Conservation (phyloP, 2,329 filamentous ascomycete genomes). For the Aspergillus sp. region DNA sequence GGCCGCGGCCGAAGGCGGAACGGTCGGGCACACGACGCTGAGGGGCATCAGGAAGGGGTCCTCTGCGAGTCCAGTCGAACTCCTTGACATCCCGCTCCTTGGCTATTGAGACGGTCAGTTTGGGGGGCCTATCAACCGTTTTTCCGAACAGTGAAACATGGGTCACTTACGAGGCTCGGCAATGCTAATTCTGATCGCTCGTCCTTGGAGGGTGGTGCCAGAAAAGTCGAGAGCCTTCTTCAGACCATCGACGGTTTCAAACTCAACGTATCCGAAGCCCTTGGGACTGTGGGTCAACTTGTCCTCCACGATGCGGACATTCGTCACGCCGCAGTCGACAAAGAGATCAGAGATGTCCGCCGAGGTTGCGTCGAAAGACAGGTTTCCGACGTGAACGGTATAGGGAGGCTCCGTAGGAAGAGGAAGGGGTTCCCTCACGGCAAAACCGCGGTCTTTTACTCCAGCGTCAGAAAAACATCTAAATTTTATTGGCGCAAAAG, state of each 20-base stretch:
- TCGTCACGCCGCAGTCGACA: constrained; percentile 77
- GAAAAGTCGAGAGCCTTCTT: constrained; percentile 86
- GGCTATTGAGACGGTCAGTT: constrained; percentile 57
- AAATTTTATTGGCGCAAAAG: constrained; percentile 6
- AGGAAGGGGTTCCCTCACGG: constrained; percentile 67
- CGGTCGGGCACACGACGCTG: constrained; percentile 56
- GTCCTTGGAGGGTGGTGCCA: constrained; percentile 78
- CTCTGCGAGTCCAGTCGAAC: constrained; percentile 91
- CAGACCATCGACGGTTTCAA: constrained; percentile 79
- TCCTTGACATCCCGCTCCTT: constrained; percentile 84
- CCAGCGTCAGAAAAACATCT: constrained; percentile 13
- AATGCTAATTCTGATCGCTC: constrained; percentile 89
- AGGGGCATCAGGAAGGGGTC: constrained; percentile 76
- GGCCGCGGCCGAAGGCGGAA: constrained; percentile 56
- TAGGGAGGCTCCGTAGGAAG: constrained; percentile 90
- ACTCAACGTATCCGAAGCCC: constrained; percentile 98
- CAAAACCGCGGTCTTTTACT: constrained; percentile 38
- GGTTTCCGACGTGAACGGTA: constrained; percentile 93
- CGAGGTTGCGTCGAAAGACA: constrained; percentile 89
- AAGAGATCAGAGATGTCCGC: constrained; percentile 86
- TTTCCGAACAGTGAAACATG: neutral
- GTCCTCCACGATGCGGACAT: constrained; percentile 94
- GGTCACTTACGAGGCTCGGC: constrained; percentile 83
- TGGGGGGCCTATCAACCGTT: neutral
- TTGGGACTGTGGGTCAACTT: constrained; percentile 91